Base-by-base conservation (phyloP, 2,329 filamentous ascomycete species). In the Phaeosphaeria sp. region DNA sequence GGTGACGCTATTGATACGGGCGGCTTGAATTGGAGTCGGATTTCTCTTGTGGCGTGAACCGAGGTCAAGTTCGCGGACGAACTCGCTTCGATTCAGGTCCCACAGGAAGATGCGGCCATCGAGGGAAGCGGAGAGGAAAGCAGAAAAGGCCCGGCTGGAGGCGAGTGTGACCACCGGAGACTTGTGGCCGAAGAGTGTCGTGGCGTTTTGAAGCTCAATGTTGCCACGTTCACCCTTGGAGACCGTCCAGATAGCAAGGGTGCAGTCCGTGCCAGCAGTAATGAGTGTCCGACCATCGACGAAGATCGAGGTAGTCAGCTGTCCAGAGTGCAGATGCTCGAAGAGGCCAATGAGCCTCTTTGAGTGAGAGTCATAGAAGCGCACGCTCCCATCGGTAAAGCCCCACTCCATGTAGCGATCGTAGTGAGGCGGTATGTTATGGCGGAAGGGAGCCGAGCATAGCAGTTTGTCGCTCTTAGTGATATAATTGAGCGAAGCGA, bases 401-500 rank as follows among this genome's bases (percentile, higher is more conserved):
- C 94, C 94, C 94, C 94, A 98, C 79, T 97, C 93, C 65, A 98
- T 85, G 70, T 92, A 97, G 67, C 93, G 93, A 77, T 98, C 93
- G 72, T 92, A 96, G 50, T 82, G 80, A 0, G 94, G 93, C 0
- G 93, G 90, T 13, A 98, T 88, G 69, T 97, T 95, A 43, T 97
- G 83, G 20, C 92, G 86, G 77, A 96, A 92, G 0, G 93, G 88
- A 17, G 91, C 90, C 3, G 92, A 90, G 69, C 90, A 96, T 3
- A 98, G 82, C 4, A 98, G 81, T 15, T 91, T 89, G 71, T 97
- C 93, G 9, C 92, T 84, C 68, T 92, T 95, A 9, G 88, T 81
- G 0, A 91, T 90, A 71, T 92, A 93, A 0, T 89, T 86, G 27
- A 99, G 81, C 1, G 90, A 92, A 0, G 90, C 84, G 0, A 99